phyloP scores from a whole-genome alignment of 108 stramenopile species.

The Cyclotella kingstonii region DNA sequence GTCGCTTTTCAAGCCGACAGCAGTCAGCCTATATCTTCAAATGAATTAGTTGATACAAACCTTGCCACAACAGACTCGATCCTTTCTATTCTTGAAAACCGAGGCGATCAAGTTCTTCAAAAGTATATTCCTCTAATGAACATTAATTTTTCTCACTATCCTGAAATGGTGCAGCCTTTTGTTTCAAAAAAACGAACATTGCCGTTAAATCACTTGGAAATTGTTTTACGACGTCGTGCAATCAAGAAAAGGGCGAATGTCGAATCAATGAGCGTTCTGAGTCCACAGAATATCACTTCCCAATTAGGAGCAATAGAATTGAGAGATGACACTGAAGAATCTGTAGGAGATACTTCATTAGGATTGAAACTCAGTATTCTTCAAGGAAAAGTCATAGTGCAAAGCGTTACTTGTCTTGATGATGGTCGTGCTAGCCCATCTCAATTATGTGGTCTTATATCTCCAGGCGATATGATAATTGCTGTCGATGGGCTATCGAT shows the following conservation, averaged over 20 bases:
- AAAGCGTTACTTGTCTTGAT: slow-evolving; percentile 55
- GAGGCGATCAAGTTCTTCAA: not conserved
- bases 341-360: slow-evolving; percentile 74
- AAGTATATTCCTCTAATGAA: slow-evolving; percentile 26
- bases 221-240: slow-evolving; percentile 36
- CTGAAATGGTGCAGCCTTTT: slow-evolving; percentile 24
- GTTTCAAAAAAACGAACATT: slow-evolving; percentile 23
- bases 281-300: not conserved
- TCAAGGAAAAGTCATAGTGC: slow-evolving; percentile 83
- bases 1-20: too few relatives aligned
- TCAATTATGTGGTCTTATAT: slow-evolving; percentile 68
- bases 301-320: not conserved
- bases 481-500: slow-evolving; percentile 64
- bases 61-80: not conserved
- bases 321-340: slow-evolving; percentile 43
- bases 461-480: slow-evolving; percentile 73
- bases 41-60: too few relatives aligned
- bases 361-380: slow-evolving; percentile 78
- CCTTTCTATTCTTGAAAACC: slow-evolving; percentile 5
- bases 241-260: slow-evolving; percentile 21
- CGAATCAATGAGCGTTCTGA: not conserved
- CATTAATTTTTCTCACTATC: slow-evolving; percentile 20
- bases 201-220: slow-evolving; percentile 41
- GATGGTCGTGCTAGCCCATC: slow-evolving; percentile 84
- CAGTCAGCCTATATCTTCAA: too few relatives aligned